These are phyloP conservation scores for Vitis hybrid DNA, from an alignment of 177 flowering plant species.

Conservation along the genomic window DNA sequence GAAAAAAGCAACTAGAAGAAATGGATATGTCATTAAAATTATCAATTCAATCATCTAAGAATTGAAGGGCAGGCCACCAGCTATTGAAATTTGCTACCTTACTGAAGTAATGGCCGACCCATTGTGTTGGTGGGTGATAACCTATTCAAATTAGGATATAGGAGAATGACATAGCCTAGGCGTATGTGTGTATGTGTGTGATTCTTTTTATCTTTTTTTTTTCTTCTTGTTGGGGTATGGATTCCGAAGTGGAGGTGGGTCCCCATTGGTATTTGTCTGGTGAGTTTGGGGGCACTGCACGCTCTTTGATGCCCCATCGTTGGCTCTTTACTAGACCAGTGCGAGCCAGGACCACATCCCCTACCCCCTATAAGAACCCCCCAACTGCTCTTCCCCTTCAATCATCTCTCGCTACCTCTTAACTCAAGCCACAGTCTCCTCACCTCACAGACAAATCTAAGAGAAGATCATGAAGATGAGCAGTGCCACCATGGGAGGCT, in stretches of 20 bases:
- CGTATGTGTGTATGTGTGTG: neutral
- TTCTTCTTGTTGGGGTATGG: constrained; percentile 19
- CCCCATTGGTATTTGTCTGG: constrained; percentile 32
- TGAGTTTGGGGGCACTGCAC: constrained; percentile 45
- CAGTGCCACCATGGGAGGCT: constrained; percentile 31
- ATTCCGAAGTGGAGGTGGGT: constrained; percentile 30
- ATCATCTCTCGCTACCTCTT: neutral
- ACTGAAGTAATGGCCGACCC: constrained; percentile 40
- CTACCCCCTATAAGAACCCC: constrained; percentile 28
- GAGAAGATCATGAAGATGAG: constrained; percentile 42
- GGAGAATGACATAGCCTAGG: constrained; percentile 15
- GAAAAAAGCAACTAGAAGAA: neutral
- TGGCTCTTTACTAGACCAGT: constrained; percentile 40
- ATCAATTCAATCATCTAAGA: neutral
- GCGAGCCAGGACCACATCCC: constrained; percentile 31
- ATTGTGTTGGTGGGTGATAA: constrained; percentile 37
- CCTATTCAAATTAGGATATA: constrained; percentile 10
- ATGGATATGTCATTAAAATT: neutral
- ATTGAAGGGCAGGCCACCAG: constrained; percentile 7
- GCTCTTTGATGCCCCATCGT: constrained; percentile 42
- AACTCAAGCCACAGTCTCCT: neutral
- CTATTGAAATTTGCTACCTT: constrained; percentile 3
- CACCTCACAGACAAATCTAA: neutral
- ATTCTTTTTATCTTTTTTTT: constrained; percentile 3
- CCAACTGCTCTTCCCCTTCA: neutral